Conservation (phyloP, 208 protist genomes). For the Zelonia costaricensis region DNA sequence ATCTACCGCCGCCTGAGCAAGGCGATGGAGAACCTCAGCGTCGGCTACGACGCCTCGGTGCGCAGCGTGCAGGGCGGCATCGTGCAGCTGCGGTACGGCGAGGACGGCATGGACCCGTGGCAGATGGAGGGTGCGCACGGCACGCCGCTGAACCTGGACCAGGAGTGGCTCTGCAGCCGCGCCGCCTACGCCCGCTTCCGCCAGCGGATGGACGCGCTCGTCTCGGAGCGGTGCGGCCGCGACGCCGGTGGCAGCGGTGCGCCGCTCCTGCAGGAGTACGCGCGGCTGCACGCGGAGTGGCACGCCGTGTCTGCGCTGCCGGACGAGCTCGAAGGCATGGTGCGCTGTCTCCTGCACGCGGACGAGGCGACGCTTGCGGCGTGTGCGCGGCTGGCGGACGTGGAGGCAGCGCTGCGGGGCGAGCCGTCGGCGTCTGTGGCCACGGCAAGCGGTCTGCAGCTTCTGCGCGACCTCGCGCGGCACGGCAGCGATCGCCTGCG, state of each 20-base stretch:
- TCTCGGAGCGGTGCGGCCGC: background rate
- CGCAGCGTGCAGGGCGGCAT: conserved; percentile 92
- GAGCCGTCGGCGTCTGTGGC: conserved; percentile 1
- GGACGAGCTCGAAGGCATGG: conserved; percentile 46
- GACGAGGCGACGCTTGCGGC: conserved; percentile 23
- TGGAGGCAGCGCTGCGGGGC: conserved; percentile 10
- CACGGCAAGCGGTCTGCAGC: conserved; percentile 1
- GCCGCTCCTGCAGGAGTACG: conserved; percentile 10
- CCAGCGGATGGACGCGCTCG: conserved; percentile 9
- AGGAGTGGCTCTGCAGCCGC: conserved; percentile 75
- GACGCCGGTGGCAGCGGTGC: background rate
- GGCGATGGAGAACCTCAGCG: conserved; percentile 98
- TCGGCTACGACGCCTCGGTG: conserved; percentile 99
- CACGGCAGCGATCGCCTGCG: conserved; percentile 70
- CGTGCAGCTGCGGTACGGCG: conserved; percentile 98
- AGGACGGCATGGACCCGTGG: conserved; percentile 99
- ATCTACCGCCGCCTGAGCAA: conserved; percentile 99
- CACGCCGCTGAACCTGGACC: conserved; percentile 77
- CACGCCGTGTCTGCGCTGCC: conserved; percentile 60
- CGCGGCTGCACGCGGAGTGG: conserved; percentile 20
- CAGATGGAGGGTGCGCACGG: conserved; percentile 95
- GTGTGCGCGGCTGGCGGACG: conserved; percentile 26
- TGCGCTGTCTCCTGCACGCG: conserved; percentile 40
- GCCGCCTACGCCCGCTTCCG: conserved; percentile 58
- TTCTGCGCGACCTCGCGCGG: conserved; percentile 20